These are phyloP conservation scores for Cymodocea nodosa DNA, from an alignment of 116 monocot genomes.

Conservation along the genomic window DNA sequence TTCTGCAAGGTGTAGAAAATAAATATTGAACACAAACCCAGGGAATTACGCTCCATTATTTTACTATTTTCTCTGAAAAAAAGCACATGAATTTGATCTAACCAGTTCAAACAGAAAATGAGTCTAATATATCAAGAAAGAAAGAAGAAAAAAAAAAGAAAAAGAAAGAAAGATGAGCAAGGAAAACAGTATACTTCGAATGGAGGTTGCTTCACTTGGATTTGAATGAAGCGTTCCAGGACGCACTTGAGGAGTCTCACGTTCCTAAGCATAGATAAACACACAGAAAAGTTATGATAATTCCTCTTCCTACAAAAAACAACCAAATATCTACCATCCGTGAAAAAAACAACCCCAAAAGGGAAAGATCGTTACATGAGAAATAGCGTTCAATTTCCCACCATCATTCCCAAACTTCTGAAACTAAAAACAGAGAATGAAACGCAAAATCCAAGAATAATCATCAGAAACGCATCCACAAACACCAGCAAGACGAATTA, in stretches of 20 bases:
- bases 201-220: constrained; percentile 3
- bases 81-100: neutral
- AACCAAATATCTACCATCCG: neutral
- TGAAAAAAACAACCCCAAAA: neutral
- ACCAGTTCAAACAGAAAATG: neutral
- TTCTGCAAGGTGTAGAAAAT: constrained; percentile 14
- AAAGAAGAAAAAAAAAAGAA: neutral
- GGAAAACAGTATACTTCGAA: constrained; percentile 14
- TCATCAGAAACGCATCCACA: neutral
- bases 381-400: constrained; percentile 25
- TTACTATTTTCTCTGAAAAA: neutral
- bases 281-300: neutral
- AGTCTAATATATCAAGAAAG: neutral
- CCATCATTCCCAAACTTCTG: constrained; percentile 30
- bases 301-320: neutral
- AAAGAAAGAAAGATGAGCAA: neutral
- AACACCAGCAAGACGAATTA: no score
- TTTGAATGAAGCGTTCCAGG: constrained; percentile 21
- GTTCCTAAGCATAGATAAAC: neutral
- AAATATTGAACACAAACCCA: neutral
- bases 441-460: constrained; percentile 1
- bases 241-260: constrained; percentile 31
- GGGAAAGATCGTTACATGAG: constrained; percentile 18
- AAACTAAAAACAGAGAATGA: neutral
- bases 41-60: neutral